Conservation (phyloP, 192 early-diverging fungal genomes). For the Coemansia nantahalensis region DNA sequence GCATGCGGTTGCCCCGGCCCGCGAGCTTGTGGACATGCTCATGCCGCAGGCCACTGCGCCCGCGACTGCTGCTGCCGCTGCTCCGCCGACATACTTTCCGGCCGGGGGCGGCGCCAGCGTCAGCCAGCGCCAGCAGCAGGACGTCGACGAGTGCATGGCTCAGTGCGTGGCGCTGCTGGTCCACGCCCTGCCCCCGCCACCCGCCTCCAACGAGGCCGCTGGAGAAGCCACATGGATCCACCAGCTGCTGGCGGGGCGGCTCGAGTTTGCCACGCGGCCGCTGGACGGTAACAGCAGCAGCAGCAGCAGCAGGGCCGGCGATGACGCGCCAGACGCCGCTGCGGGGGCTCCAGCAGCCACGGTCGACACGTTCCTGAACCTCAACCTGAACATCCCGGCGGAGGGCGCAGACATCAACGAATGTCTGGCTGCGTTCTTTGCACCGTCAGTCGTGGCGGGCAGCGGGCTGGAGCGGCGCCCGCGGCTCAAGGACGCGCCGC, state of each 20-base stretch:
- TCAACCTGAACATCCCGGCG: conserved; percentile 33
- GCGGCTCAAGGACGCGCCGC: conserved; percentile 54
- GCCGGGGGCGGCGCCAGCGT: too few relatives aligned
- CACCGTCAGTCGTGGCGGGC: conserved; percentile 14
- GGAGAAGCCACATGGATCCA: conserved; percentile 36
- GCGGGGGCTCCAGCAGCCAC: conserved; percentile 1
- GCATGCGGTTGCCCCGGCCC: conserved; percentile 55
- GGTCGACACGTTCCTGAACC: conserved; percentile 32
- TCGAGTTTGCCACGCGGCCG: conserved; percentile 12
- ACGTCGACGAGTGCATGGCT: conserved; percentile 75
- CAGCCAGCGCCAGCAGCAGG: conserved; percentile 59
- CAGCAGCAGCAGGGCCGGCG: too few relatives aligned
- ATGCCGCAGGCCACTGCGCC: conserved; percentile 15
- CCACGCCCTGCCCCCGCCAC: conserved; percentile 55
- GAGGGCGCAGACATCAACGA: conserved; percentile 44
- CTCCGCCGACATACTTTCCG: too few relatives aligned
- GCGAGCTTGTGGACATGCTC: conserved; percentile 62
- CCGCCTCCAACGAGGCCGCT: too few relatives aligned
- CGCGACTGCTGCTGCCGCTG: too few relatives aligned
- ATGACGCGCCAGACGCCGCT: neutral
- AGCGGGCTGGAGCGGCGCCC: conserved; percentile 8
- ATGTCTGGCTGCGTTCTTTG: conserved; percentile 42
- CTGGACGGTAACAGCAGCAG: neutral
- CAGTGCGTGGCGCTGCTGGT: conserved; percentile 63
- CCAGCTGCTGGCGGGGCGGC: conserved; percentile 28